Evolutionary conservation across 148 eudicot genomes (phyloP), one percentile per base, ranked within the genome.

Genomic region (Camellia lanceoleosa): DNA sequence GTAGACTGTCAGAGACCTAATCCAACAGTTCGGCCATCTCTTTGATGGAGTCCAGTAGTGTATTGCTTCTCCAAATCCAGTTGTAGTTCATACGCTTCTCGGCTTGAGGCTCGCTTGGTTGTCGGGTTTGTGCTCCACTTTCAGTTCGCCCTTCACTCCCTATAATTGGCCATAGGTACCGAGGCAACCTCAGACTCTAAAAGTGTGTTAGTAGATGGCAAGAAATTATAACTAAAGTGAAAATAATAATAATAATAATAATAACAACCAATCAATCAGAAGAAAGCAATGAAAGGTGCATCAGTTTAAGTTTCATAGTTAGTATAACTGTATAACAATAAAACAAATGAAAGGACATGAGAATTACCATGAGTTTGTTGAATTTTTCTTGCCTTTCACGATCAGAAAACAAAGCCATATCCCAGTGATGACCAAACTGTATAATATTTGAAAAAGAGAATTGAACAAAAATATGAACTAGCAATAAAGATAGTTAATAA

Each of bases 151-250:
- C 84, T 95, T 95, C 85, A 95, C 97, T 84, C 97, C 97, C 98
- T 95, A 92, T 97, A 95, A 92, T 89, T 87, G 91, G 95, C 92
- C 92, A 94, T 89, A 90, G 83, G 94, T 80, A 92, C 98, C 97
- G 91, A 85, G 76, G 93, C 95, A 95, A 90, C 91, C 97, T 95
- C 98, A 95, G 98, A 95, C 92, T 95, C 98, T 95, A 89, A 93
- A 95, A 91, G 74, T 10, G 97, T 90, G 97, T 93, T 85, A 95
- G 98, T 95, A 88, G 73, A 82, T 81, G 73, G 80, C 80, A 83
- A 80, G 12, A 82, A 4, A 47, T n/a, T 43, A 59, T 15, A 70
- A 46, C 41, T 9, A 42, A 72, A 20, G 0, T 59, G 20, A 76
- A 42, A 58, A 68, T 16, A 30, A 30, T 30, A 30, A 30, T 30